Conservation (phyloP, 2,329 filamentous ascomycete species). For the Clonostachys sp. region DNA sequence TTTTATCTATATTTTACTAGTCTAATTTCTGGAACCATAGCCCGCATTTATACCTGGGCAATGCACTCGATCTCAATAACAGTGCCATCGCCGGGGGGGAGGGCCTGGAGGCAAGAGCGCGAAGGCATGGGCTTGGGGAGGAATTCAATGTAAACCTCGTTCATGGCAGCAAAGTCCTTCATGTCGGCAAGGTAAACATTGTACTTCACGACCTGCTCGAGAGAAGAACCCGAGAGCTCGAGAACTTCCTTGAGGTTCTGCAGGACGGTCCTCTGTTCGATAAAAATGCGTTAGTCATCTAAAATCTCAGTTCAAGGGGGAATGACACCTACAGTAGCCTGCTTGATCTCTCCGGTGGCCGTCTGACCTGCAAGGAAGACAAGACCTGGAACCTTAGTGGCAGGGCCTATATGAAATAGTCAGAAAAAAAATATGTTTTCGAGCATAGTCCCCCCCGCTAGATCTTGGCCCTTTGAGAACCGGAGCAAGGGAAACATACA, state of each 20-base stretch:
- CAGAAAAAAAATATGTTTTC: background rate
- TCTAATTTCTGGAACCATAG: too few species aligned
- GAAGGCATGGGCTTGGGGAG: constrained; percentile 34
- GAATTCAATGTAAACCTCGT: constrained; percentile 29
- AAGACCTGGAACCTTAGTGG: constrained; percentile 36
- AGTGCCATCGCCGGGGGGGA: constrained; percentile 29
- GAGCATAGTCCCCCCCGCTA: background rate
- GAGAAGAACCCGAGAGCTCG: constrained; percentile 57
- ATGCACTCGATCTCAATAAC: constrained; percentile 39
- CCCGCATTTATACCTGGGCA: constrained; percentile 22
- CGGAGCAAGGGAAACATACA: constrained; percentile 16
- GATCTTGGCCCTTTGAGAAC: too few species aligned
- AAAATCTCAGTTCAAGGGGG: too few species aligned
- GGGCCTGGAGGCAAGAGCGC: constrained; percentile 31
- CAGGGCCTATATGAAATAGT: constrained; percentile 21
- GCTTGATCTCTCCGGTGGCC: constrained; percentile 42
- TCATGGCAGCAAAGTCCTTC: constrained; percentile 67
- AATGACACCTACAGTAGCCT: constrained; percentile 30
- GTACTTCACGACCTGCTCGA: constrained; percentile 65
- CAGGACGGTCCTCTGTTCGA: constrained; percentile 6
- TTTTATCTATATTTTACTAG: too few species aligned
- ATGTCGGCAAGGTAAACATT: constrained; percentile 68
- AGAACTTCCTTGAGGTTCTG: constrained; percentile 64
- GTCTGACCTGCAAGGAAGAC: constrained; percentile 41
- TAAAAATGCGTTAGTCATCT: background rate